These are phyloP conservation scores for Dactylis glomerata DNA, from an alignment of 176 grass and related monocot species.

Conservation along the genomic window DNA sequence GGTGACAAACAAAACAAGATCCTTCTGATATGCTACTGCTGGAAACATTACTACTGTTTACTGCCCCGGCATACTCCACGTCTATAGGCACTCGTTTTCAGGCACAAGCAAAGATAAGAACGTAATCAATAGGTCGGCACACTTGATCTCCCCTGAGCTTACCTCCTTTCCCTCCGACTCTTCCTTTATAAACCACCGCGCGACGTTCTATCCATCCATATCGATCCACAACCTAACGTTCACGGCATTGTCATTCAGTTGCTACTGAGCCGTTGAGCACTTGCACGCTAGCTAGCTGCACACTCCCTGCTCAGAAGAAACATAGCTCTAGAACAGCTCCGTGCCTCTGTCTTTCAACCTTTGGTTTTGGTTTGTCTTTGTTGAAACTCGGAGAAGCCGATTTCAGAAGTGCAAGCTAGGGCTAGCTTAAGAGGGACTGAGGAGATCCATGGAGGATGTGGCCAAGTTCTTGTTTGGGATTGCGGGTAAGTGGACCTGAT, in stretches of 20 bases:
- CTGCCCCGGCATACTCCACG: conserved; percentile 8
- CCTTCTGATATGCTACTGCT: background rate
- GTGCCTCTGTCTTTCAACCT: background rate
- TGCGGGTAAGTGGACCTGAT: conserved; percentile 28
- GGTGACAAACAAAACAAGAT: background rate
- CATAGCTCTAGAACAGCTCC: background rate
- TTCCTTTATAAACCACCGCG: conserved; percentile 25
- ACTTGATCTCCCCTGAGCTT: background rate
- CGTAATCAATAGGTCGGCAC: conserved; percentile 34
- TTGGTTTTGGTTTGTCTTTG: background rate
- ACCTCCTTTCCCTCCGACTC: conserved; percentile 10
- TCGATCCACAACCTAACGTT: background rate
- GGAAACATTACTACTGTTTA: conserved; percentile 22
- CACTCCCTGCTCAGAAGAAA: background rate
- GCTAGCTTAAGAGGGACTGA: background rate
- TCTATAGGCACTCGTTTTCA: conserved; percentile 35
- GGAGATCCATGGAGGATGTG: conserved; percentile 43
- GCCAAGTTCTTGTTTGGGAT: conserved; percentile 66
- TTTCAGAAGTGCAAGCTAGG: background rate
- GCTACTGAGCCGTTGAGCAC: background rate
- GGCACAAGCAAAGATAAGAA: conserved; percentile 33
- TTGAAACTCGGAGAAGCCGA: background rate
- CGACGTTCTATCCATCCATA: background rate
- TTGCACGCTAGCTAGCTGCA: background rate
- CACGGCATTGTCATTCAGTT: background rate